A percentile compares a stretch with the other conserved stretches of the same genome.
Conservation (phyloP, 2,329 filamentous ascomycete genomes). For the Calonectria montana region DNA sequence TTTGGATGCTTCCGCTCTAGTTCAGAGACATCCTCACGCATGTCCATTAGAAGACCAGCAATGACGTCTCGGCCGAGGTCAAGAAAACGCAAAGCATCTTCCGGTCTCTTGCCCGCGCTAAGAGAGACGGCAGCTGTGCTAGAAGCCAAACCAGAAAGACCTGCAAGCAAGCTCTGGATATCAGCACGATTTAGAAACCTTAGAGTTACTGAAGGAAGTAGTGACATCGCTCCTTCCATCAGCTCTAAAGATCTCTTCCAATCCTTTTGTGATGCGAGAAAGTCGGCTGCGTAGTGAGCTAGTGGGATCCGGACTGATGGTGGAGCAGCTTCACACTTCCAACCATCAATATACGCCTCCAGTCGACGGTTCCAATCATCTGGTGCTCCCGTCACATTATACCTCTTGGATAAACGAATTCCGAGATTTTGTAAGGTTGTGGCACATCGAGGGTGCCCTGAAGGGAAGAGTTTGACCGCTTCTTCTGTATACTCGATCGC, state of each 20-base stretch:
- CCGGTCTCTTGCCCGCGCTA: too few species aligned
- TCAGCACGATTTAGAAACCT: background rate
- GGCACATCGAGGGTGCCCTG: background rate
- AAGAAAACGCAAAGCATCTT: background rate
- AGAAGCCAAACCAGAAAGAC: background rate
- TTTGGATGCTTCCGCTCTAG: background rate
- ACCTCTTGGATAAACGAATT: too few species aligned
- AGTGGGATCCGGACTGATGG: too few species aligned
- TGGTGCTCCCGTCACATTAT: too few species aligned
- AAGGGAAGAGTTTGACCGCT: background rate
- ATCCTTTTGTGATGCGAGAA: too few species aligned
- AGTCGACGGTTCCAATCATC: too few species aligned
- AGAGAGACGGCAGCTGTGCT: background rate
- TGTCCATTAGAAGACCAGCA: background rate
- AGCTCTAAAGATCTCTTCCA: too few species aligned
- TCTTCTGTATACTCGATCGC: background rate
- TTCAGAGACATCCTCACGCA: background rate
- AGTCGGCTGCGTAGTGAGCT: too few species aligned
- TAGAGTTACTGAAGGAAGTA: too few species aligned
- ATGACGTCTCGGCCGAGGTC: background rate
- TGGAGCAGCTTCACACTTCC: too few species aligned
- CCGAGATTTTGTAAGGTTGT: background rate
- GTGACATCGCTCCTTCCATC: too few species aligned
- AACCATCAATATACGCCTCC: too few species aligned
- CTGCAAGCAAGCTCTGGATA: background rate